Evolutionary conservation across 495 filamentous ascomycete genomes (phyloP).

Genomic region (Penicillium paxilli): DNA sequence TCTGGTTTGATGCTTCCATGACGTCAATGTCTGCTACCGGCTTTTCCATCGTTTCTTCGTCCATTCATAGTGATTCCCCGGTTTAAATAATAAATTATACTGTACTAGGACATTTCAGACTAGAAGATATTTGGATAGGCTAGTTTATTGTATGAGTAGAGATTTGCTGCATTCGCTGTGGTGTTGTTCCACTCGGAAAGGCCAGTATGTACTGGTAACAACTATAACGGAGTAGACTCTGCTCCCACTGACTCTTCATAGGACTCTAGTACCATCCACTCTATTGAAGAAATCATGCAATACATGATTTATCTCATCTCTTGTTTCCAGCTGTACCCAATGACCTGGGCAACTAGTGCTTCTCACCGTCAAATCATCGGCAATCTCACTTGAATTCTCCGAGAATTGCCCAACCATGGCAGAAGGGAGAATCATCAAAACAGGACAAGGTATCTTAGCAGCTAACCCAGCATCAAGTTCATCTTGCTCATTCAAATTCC

Average conservation of each 20-base stretch:
- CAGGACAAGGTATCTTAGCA: constrained; percentile 12
- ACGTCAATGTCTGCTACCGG: constrained; percentile 18
- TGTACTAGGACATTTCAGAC: too few species aligned
- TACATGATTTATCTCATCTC: constrained; percentile 36
- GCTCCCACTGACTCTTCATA: neutral
- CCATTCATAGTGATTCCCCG: neutral
- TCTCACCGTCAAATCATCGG: constrained; percentile 20
- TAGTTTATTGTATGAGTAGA: too few species aligned
- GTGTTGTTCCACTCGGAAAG: too few species aligned
- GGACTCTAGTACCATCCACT: too few species aligned
- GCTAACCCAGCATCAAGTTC: constrained; percentile 14
- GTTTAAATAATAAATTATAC: neutral
- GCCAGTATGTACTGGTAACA: too few species aligned
- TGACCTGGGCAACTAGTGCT: constrained; percentile 22
- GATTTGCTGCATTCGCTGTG: too few species aligned
- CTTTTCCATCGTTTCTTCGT: neutral
- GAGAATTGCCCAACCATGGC: constrained; percentile 8
- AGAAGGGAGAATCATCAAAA: constrained; percentile 17
- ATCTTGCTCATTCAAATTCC: constrained; percentile 28
- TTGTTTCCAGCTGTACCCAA: constrained; percentile 35
- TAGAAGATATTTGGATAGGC: too few species aligned
- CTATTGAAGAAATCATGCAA: constrained; percentile 39
- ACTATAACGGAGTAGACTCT: too few species aligned
- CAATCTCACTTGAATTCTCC: constrained; percentile 15
- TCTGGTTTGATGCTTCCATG: constrained; percentile 13